phyloP scores from a whole-genome alignment of 345 rosid genomes.

The Mangifera indica region DNA sequence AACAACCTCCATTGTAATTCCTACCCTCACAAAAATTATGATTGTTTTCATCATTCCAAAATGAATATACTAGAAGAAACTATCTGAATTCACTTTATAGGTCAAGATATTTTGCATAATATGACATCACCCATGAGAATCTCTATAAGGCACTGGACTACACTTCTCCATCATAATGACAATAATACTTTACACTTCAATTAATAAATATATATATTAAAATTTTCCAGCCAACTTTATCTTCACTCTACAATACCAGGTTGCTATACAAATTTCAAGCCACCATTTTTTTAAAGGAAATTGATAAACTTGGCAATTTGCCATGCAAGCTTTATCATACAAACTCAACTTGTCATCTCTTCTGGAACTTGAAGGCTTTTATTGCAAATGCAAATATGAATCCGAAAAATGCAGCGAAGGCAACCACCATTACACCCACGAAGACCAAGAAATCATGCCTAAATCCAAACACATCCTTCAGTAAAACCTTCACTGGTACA shows the following conservation, averaged over 20 bases:
- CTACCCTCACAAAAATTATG: neutral
- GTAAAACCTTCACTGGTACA: constrained; percentile 54
- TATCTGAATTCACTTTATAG: neutral
- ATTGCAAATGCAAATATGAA: constrained; percentile 77
- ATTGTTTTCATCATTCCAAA: neutral
- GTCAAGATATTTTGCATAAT: neutral
- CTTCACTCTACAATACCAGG: neutral
- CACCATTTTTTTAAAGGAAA: no score
- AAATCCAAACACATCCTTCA: constrained; percentile 60
- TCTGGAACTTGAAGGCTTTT: constrained; percentile 85
- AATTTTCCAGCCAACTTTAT: neutral
- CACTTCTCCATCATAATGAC: no score
- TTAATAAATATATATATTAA: neutral
- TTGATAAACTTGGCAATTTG: neutral
- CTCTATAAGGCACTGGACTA: neutral
- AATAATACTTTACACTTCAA: no score
- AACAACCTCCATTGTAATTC: neutral
- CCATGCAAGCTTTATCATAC: neutral
- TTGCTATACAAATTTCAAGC: constrained; percentile 5
- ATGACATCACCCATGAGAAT: neutral
- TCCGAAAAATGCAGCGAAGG: constrained; percentile 66
- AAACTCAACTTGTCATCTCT: constrained; percentile 52
- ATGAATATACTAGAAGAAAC: neutral
- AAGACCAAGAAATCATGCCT: constrained; percentile 76
- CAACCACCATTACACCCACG: constrained; percentile 67